Base-by-base conservation (phyloP, 1,284 basidiomycete species). In the Pseudozyma sp. region DNA sequence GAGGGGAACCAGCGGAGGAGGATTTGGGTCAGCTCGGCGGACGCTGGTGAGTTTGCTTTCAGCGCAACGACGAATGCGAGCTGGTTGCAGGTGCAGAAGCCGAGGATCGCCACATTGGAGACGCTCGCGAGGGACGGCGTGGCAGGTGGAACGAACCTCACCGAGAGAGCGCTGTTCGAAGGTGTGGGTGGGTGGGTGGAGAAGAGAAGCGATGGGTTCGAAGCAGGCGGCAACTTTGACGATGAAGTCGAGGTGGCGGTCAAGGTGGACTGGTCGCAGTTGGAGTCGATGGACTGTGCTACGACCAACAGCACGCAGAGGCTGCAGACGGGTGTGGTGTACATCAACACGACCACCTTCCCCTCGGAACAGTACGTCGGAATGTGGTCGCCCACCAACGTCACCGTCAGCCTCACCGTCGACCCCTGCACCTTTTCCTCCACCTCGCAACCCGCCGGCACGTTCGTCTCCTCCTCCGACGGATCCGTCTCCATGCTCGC, bases 361-460 rank as follows among this genome's bases (percentile, higher is more conserved):
- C 40, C 53, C 33, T 54, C 62, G 1, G 50, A 49, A 30, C 48
- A 40, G 10, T 60, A 61, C 33, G 44, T 48, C 14, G 65, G 65
- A n/a, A 67, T 67, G 65, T 61, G 31, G 14, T 8, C 65, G 10
- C 46, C 44, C 3, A 48, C 54, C 44, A 62, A 68, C 52, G 66
- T 62, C 2, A 63, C 54, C 14, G 60, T 68, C 6, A 42, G 46
- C n/a, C 58, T 68, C n/a, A 47, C 40, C 13, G 54, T 61, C 48
- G 49, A 37, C 35, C 67, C 55, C 89, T 90, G 82, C 89, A 90
- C 10, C 89, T 91, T 16, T 87, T 75, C 40, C 86, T 90, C 19
- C 77, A 89, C 42, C 85, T 37, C 85, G 90, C n/a, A 89, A 44
- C 82, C 85, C 4, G 85, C 85, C 90, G 89, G 89, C 77, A 87